Conservation (phyloP, 495 filamentous ascomycete species). For the Lasiosphaeria ovina region DNA sequence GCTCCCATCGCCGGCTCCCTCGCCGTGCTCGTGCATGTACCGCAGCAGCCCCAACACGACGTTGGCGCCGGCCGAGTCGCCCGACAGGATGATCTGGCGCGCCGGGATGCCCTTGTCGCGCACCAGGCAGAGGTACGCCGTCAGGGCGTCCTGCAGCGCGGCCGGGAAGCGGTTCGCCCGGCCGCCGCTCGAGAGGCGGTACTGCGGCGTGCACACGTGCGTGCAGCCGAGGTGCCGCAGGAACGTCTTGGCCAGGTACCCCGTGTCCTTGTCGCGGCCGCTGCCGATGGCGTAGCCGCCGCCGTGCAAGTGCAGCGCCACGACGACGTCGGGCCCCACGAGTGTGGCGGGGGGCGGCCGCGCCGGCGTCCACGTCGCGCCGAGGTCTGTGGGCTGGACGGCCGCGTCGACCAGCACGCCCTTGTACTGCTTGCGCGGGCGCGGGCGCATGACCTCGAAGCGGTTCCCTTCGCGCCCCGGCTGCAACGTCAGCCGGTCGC, state of each 20-base stretch:
- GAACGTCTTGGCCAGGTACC: conserved; percentile 32
- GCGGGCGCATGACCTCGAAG: conserved; percentile 16
- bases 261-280: conserved; percentile 37
- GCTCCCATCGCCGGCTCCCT: neutral
- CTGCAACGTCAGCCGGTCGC: conserved; percentile 7
- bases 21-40: conserved; percentile 28
- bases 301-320: conserved; percentile 51
- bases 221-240: conserved; percentile 15
- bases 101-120: conserved; percentile 32
- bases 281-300: conserved; percentile 48
- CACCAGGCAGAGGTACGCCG: conserved; percentile 41
- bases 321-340: neutral
- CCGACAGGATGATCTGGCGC: conserved; percentile 39
- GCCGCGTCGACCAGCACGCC: conserved; percentile 8
- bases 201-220: conserved; percentile 35
- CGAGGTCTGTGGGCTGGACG: conserved; percentile 13
- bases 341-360: neutral
- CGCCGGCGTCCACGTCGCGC: conserved; percentile 24
- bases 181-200: conserved; percentile 36
- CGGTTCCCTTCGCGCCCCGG: conserved; percentile 17
- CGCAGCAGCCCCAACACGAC: conserved; percentile 42
- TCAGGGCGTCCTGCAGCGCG: conserved; percentile 46
- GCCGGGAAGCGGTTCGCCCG: conserved; percentile 42
- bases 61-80: conserved; percentile 46
- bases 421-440: conserved; percentile 8